Base-by-base conservation (phyloP, 1,284 basidiomycete genomes). In the Trichosporon ovoides region DNA sequence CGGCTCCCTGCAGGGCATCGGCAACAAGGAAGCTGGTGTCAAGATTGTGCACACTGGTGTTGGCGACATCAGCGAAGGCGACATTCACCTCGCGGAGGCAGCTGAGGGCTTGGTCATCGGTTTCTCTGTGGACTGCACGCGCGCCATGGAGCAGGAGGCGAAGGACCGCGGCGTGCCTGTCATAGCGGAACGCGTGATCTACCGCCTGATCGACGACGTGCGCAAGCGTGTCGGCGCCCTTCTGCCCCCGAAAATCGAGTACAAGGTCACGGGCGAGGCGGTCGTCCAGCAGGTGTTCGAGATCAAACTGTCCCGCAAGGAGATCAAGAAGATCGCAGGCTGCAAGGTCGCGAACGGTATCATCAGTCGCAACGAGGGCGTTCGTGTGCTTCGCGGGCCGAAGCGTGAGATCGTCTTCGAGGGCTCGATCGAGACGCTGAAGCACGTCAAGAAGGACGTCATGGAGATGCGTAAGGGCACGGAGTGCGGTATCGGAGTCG, bases 401-500 rank as follows among this genome's bases (percentile, higher is more conserved):
- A 78, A 81, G 28, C 72, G 76, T 49, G 62, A 71, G 24, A 60
- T 73, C 12, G 68, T 96, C 19, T 83, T 85, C 72, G 84, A 90
- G 73, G 63, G 94, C n/a, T 79, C 80, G 7, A 79, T 98, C 65
- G 87, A 89, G 51, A 89, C 92, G 2, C 81, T 99, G 68, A 90
- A 87, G 67, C 90, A 95, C 59, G 78, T 89, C 65, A 98, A 95
- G 78, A 89, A 88, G 72, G 95, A 98, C 66, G 87, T 97, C 16
- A 81, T 77, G 5, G 91, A 97, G 75, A 85, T 91, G 53, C 83
- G 87, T 53, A 98, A 97, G 77, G 96, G 94, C 35, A 85, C 84
- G 36, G 96, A 98, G 74, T 98, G 94, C 73, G 96, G 96, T 9
- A 82, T 98, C 65, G 85, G 84, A 62, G 80, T 98, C 56, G 81